phyloP scores from a whole-genome alignment of 106 monocot species.

The Allium cepa region DNA sequence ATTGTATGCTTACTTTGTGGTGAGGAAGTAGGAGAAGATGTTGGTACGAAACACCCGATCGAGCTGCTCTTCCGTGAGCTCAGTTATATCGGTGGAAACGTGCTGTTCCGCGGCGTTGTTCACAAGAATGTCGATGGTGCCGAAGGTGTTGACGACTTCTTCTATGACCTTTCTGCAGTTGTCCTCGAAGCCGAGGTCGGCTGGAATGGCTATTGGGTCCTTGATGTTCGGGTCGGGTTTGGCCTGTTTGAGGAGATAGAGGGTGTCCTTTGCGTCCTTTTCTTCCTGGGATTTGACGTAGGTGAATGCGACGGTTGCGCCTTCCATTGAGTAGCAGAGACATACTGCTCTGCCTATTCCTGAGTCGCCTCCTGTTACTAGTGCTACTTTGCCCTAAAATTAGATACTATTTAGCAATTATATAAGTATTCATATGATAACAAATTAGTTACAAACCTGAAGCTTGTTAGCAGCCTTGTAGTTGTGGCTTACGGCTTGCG shows the following conservation, averaged over 20 bases:
- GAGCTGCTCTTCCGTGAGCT: constrained; percentile 46
- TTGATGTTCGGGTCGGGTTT: constrained; percentile 14
- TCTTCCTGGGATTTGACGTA: constrained; percentile 4
- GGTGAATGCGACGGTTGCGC: constrained; percentile 15
- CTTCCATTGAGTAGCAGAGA: constrained; percentile 48
- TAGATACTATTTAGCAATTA: background rate
- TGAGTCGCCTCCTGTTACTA: constrained; percentile 81
- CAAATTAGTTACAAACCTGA: background rate
- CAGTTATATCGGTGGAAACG: constrained; percentile 14
- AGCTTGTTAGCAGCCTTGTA: constrained; percentile 74
- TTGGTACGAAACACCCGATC: constrained; percentile 62
- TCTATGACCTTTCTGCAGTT: constrained; percentile 26
- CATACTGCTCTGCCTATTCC: constrained; percentile 71
- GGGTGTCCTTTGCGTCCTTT: constrained; percentile 5
- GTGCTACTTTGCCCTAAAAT: constrained; percentile 49
- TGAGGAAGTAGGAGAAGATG: constrained; percentile 60
- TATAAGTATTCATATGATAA: background rate
- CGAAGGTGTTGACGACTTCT: constrained; percentile 21
- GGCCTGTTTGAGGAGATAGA: background rate
- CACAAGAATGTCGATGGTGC: constrained; percentile 57
- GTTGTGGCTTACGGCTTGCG: constrained; percentile 22
- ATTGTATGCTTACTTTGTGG: constrained; percentile 26
- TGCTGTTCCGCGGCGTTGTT: constrained; percentile 78
- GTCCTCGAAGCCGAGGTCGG: constrained; percentile 57
- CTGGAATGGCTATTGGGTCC: constrained; percentile 48